Percentiles rank a stretch among this genome's conserved stretches.
Evolutionary conservation across 331 rosid species (phyloP).

Genomic region (Cydonia oblonga): DNA sequence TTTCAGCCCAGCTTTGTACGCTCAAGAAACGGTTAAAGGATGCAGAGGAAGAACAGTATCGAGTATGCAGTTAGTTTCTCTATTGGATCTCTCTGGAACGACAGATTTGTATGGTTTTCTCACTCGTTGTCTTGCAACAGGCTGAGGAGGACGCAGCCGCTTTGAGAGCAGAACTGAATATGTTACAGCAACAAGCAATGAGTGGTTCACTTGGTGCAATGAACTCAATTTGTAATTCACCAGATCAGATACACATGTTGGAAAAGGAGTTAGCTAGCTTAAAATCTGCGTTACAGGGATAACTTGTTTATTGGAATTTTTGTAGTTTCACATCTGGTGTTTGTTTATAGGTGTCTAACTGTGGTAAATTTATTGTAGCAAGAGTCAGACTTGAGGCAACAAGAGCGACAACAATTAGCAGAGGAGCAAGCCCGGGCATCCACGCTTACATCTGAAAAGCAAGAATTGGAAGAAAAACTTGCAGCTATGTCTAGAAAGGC

Average conservation of each 20-base stretch:
- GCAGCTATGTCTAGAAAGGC: conserved; percentile 33
- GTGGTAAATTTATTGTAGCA: conserved; percentile 32
- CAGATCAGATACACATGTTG: conserved; percentile 50
- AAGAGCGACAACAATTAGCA: conserved; percentile 56
- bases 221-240: conserved; percentile 34
- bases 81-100: neutral
- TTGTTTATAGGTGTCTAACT: conserved; percentile 19
- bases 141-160: conserved; percentile 99
- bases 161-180: conserved; percentile 80
- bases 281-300: conserved; percentile 56
- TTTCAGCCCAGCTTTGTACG: conserved; percentile 71
- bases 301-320: conserved; percentile 1
- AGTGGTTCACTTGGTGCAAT: conserved; percentile 39
- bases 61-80: conserved; percentile 37
- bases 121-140: conserved; percentile 38
- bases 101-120: conserved; percentile 7
- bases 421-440: conserved; percentile 50
- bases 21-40: conserved; percentile 82
- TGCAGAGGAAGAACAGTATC: conserved; percentile 94
- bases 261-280: conserved; percentile 66
- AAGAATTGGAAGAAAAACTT: conserved; percentile 67
- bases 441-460: conserved; percentile 57
- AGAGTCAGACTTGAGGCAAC: conserved; percentile 66
- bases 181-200: conserved; percentile 77
- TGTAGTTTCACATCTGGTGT: neutral